Evolutionary conservation across 768 basidiomycete species (phyloP), one percentile per base, ranked within the genome.

Genomic region (Coprinopsis marcescibilis): DNA sequence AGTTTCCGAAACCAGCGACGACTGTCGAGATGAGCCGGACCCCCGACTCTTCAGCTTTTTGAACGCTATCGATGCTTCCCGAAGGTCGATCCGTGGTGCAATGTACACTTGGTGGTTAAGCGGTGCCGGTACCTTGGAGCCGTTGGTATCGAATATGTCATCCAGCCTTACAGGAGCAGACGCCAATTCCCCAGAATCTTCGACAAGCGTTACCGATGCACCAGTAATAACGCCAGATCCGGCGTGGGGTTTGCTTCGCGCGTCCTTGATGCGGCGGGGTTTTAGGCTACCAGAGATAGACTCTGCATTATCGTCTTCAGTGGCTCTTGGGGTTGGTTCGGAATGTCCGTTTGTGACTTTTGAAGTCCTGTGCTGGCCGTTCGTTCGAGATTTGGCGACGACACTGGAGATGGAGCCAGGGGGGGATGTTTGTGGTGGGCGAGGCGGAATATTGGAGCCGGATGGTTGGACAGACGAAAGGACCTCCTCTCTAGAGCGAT

Each of bases 161-260:
- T 43, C 41, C 26, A 43, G 24, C 4, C 26, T 24, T 10, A 43
- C 26, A 11, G 41, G 41, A 12, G 8, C 17, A 14, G 4, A 6
- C 11, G 26, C 26, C 4, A 30, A 11, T 17, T 43, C 41, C 4
- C 41, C 41, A 30, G 41, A 43, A 30, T 43, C 41, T n/a, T 43
- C 30, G 26, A 43, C 19, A 6, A 43, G 19, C 11, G 41, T 43
- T 6, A 17, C 19, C 5, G 41, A 43, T 8, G 26, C 25, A 30
- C 41, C 41, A n/a, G 41, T 43, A 27, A 43, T 43, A 12, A 43
- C 41, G 14, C 24, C 41, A 4, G 41, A 43, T 4, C 6, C 41
- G 12, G 14, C 6, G n/a, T n/a, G n/a, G n/a, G n/a, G n/a, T 17
- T 17, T 30, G 19, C 26, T 29, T 43, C 30, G n/a, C 7, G 14